These are phyloP conservation scores for Pythium aphanidermatum DNA, from an alignment of 352 stramenopile species.

Conservation along the genomic window DNA sequence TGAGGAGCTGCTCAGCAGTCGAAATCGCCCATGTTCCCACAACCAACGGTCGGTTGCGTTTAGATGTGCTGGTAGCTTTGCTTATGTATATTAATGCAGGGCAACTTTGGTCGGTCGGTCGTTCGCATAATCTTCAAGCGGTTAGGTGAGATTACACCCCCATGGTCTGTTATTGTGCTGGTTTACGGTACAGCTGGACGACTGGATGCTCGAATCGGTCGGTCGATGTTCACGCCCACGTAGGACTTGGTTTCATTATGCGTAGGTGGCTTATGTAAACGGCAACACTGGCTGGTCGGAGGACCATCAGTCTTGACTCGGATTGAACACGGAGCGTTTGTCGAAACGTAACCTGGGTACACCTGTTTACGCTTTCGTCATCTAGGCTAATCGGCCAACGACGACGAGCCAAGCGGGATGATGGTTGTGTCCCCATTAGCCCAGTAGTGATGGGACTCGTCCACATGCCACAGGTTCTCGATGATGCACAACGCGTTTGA, in stretches of 20 bases:
- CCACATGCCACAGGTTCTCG: constrained; percentile 57
- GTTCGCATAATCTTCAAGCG: constrained; percentile 1
- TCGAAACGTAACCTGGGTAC: background rate
- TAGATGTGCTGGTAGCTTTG: background rate
- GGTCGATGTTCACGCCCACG: background rate
- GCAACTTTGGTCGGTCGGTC: background rate
- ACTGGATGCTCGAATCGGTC: background rate
- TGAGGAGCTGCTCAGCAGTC: background rate
- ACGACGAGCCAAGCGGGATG: constrained; percentile 26
- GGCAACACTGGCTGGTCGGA: background rate
- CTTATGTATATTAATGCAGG: background rate
- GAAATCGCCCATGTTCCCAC: constrained; percentile 3
- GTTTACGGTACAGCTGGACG: background rate
- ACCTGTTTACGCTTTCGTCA: background rate
- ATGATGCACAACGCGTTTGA: constrained; percentile 29
- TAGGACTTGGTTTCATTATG: background rate
- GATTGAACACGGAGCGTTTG: background rate
- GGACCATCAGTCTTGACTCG: constrained; percentile 4
- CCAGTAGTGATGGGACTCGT: constrained; percentile 64
- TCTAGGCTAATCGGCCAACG: background rate
- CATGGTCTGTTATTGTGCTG: background rate
- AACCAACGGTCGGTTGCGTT: constrained; percentile 1
- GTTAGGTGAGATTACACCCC: constrained; percentile 3
- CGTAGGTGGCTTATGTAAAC: constrained; percentile 19
- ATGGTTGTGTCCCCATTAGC: constrained; percentile 39